Base-by-base conservation (phyloP, 495 filamentous ascomycete genomes). In the Aspergillus leporis region DNA sequence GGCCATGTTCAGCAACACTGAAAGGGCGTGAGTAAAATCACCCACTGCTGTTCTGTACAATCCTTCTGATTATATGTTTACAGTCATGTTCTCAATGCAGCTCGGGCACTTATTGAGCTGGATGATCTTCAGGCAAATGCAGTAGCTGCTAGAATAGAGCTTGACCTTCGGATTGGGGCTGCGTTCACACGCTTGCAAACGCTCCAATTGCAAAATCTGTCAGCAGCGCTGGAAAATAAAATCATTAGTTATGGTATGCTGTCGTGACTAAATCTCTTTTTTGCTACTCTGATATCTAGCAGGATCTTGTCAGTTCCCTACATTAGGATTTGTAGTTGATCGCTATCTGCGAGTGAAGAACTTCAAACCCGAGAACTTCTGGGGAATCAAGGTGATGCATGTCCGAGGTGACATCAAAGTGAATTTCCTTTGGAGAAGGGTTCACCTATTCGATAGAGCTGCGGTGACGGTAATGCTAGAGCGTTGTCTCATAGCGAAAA, bases 231-330 rank as follows among this genome's bases (percentile, higher is more conserved):
- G 51, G 75, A 78, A 53, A 74, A 84, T 0, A 81, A 85, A 53
- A 61, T 91, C 16, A 82, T 98, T 28, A 97, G 92, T 70, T 98
- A 98, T 73, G 94, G 92, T 93, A 73, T 34, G 68, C 32, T 22
- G 9, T 51, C 25, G 25, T 13, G 23, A 2, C 3, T 10, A 12
- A 18, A 18, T 18, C 5, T 30, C 36, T 9, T 23, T 36, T 13
- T 18, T 48, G 31, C 8, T 7, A 19, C 34, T 54, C 65, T 78
- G 64, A 74, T 21, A n/a, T 51, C 51, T 48, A 5, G 13, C 53
- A 94, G 91, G 93, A 16, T 95, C 92, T 13, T 98, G 94, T 59
- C 94, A 98, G 74, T 98, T 98, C 67, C 94, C 94, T 13, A 98
- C 95, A 0, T 77, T 98, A 13, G 94, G 94, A 3, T 98, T 98